Evolutionary conservation across 495 filamentous ascomycete species (phyloP), one percentile per base, ranked within the genome.

Genomic region (Neurospora tetraspora): DNA sequence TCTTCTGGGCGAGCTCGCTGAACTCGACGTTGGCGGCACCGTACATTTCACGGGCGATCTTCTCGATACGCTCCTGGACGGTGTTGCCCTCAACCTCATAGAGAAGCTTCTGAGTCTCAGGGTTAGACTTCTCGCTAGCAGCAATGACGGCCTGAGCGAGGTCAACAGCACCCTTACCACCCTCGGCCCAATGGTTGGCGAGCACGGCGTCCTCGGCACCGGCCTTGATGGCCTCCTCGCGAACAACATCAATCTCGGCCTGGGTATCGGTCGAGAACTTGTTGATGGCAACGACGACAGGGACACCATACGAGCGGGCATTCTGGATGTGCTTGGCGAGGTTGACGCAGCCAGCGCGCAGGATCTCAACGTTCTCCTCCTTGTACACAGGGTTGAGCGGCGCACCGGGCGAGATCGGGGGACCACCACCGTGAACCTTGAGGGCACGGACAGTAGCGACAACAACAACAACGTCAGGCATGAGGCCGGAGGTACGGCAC

Each of bases 231-330:
- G 96, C 92, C 79, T 97, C 94, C 80, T 98, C 94, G 72, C 89
- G 88, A 76, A 99, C 89, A 70, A 93, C 89, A 9, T 91, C 89
- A 71, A 98, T 92, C 80, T 99, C 96, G 69, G 95, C 95, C 20
- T 93, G 91, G 12, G 96, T 97, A 80, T 99, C 96, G 39, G 93
- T 97, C 72, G 91, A 88, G 80, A 99, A 97, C 78, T 91, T 93
- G 86, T 99, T 99, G 85, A 99, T 95, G 38, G 96, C 96, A 2
- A 99, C 96, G 8, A 99, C 91, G n/a, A 99, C 94, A 1, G 96
- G 93, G 16, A 98, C 90, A 61, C 96, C 96, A 76, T 95, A 99
- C 45, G 89, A 85, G 77, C 85, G 90, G 31, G 96, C 96, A 77
- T 98, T 98, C 73, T 86, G 82, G 70, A 99, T 93, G 78, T 99